Evolutionary conservation across 495 filamentous ascomycete genomes (phyloP).

Genomic region (Cercophora newfieldiana): DNA sequence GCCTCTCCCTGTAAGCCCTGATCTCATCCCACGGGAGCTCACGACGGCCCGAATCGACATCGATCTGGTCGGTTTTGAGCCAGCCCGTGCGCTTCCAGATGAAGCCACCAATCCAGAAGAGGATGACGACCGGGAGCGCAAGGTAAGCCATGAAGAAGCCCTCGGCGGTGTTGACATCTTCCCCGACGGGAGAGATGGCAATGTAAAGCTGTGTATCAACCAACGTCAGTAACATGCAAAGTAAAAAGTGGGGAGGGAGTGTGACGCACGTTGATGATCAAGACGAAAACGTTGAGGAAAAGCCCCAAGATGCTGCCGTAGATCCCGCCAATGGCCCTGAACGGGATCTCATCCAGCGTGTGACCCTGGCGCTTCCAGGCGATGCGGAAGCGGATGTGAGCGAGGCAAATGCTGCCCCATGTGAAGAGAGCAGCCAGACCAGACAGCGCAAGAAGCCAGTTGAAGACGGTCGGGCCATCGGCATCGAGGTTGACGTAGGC

Average conservation of each 20-base stretch:
- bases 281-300: constrained; percentile 56
- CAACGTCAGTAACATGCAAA: background rate
- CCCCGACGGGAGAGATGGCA: constrained; percentile 48
- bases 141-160: constrained; percentile 81
- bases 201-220: constrained; percentile 50
- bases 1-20: constrained; percentile 43
- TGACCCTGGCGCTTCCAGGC: constrained; percentile 66
- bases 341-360: constrained; percentile 69
- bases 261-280: constrained; percentile 60
- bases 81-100: constrained; percentile 62
- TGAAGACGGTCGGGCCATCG: constrained; percentile 52
- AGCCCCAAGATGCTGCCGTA: constrained; percentile 68
- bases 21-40: constrained; percentile 58
- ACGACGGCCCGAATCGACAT: constrained; percentile 62
- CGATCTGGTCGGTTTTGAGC: constrained; percentile 56
- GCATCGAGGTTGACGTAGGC: constrained; percentile 57
- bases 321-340: constrained; percentile 63
- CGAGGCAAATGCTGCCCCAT: constrained; percentile 72
- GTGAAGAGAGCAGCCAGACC: constrained; percentile 70
- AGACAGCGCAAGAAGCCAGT: constrained; percentile 69
- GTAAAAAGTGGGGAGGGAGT: background rate
- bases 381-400: constrained; percentile 64
- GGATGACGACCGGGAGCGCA: constrained; percentile 76
- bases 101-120: constrained; percentile 67
- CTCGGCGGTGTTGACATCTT: constrained; percentile 49